These are phyloP conservation scores for Trypanosoma cruzi DNA, from an alignment of 208 protist species.

Conservation along the genomic window DNA sequence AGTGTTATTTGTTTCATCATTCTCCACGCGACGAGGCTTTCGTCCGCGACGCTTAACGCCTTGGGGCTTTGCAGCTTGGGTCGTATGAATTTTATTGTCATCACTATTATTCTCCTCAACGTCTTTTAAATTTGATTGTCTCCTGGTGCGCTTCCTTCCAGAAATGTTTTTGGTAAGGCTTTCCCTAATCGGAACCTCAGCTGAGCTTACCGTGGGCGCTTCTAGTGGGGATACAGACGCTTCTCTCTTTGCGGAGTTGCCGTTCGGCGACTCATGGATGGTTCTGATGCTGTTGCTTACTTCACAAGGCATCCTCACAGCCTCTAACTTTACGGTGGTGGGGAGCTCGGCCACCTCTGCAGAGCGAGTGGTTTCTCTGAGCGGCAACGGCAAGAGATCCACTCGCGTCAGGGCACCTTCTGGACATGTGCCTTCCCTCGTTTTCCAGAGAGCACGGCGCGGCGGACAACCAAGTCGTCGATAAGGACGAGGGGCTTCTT, in stretches of 20 bases:
- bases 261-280: not conserved
- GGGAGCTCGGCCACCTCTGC: not conserved
- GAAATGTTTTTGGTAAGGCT: not conserved
- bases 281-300: not conserved
- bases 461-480: constrained; percentile 14
- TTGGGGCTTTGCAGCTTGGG: not conserved
- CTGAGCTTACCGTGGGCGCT: not conserved
- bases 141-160: constrained; percentile 10
- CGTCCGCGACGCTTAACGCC: not conserved
- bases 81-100: not conserved
- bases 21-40: not conserved
- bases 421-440: not conserved
- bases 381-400: not conserved
- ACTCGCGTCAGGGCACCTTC: not conserved
- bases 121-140: not conserved
- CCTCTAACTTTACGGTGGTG: not conserved
- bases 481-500: not conserved
- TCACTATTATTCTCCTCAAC: not conserved
- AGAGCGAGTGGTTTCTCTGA: not conserved
- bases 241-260: not conserved
- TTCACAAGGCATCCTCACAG: not conserved
- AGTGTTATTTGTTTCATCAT: not conserved
- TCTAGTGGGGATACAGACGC: not conserved
- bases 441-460: not conserved
- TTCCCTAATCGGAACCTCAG: not conserved